Percentiles rank a stretch among this genome's conserved stretches.
phyloP scores from a whole-genome alignment of 352 stramenopile species.

The Phytophthora cactorum region DNA sequence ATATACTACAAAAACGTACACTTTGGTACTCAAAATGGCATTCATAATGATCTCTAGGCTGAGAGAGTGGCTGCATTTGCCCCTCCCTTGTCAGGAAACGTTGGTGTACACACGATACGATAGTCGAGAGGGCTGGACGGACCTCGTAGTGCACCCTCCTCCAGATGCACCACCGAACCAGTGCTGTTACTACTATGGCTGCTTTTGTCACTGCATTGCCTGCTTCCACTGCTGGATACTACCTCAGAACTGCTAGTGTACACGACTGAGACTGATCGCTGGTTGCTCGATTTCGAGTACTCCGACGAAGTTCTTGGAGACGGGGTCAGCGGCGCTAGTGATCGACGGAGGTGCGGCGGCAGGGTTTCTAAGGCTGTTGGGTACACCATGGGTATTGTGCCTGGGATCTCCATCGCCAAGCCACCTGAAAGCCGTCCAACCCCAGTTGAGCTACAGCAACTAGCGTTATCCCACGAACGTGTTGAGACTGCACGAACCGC shows the following conservation, averaged over 20 bases:
- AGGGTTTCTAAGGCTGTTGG: slow-evolving; percentile 26
- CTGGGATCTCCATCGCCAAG: slow-evolving; percentile 52
- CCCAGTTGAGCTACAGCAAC: slow-evolving; percentile 22
- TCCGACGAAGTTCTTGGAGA: slow-evolving; percentile 37
- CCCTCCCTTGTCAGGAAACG: slow-evolving; percentile 56
- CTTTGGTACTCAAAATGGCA: slow-evolving; percentile 29
- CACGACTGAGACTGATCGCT: slow-evolving; percentile 11
- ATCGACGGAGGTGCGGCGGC: slow-evolving; percentile 30
- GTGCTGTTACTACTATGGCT: slow-evolving; percentile 16
- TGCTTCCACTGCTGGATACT: slow-evolving; percentile 8
- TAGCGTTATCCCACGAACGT: slow-evolving; percentile 24
- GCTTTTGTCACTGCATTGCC: slow-evolving; percentile 10
- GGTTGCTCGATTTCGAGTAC: slow-evolving; percentile 34
- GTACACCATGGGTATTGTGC: slow-evolving; percentile 20
- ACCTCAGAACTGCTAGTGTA: slow-evolving; percentile 16
- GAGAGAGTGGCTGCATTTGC: slow-evolving; percentile 29
- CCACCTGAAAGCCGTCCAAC: slow-evolving; percentile 47
- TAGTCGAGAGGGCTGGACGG: slow-evolving; percentile 47
- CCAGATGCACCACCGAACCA: slow-evolving; percentile 30
- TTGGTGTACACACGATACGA: slow-evolving; percentile 68
- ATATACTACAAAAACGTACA: slow-evolving; percentile 25
- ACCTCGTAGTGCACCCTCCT: slow-evolving; percentile 29
- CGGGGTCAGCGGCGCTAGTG: slow-evolving; percentile 40
- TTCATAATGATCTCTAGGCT: slow-evolving; percentile 41
- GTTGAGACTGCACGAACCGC: slow-evolving; percentile 6